Evolutionary conservation across 2,329 filamentous ascomycete genomes (phyloP).

Genomic region (Fusarium beomiforme): DNA sequence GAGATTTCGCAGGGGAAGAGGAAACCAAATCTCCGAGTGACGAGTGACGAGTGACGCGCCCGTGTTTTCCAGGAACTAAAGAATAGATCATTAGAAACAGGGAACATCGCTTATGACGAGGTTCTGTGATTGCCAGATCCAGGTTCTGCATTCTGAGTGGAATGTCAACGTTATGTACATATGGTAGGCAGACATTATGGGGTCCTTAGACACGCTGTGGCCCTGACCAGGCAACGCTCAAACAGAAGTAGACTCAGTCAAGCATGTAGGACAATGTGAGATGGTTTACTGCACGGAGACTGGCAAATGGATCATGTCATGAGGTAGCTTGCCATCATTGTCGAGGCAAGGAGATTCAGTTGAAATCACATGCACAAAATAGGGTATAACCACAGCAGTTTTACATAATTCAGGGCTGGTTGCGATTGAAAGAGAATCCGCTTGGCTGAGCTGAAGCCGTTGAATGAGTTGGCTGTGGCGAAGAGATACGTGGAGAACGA

Average conservation of each 20-base stretch:
- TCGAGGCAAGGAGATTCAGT: background rate
- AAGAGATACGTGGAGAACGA: slow-evolving; percentile 17
- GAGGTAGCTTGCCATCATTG: background rate
- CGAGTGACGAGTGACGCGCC: slow-evolving; percentile 20
- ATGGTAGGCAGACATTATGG: background rate
- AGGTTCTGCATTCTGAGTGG: background rate
- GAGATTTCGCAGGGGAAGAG: slow-evolving; percentile 35
- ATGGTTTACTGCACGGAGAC: background rate
- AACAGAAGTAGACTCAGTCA: background rate
- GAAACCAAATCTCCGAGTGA: slow-evolving; percentile 39
- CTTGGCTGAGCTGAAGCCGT: background rate
- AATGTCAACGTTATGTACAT: slow-evolving; percentile 2
- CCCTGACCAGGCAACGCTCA: slow-evolving; percentile 19
- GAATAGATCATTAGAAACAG: slow-evolving; percentile 13
- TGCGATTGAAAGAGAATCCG: background rate
- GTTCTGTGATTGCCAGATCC: background rate
- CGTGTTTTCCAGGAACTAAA: background rate
- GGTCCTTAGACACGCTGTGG: slow-evolving; percentile 5
- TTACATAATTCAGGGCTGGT: background rate
- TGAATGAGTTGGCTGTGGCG: slow-evolving; percentile 13
- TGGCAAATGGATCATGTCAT: background rate
- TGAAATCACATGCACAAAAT: background rate
- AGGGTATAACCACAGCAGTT: background rate
- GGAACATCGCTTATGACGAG: slow-evolving; percentile 25
- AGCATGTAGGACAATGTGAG: background rate